Percentiles rank a stretch among this genome's conserved stretches.
Evolutionary conservation across 345 rosid genomes (phyloP).

Genomic region (Moricandia moricandioides): DNA sequence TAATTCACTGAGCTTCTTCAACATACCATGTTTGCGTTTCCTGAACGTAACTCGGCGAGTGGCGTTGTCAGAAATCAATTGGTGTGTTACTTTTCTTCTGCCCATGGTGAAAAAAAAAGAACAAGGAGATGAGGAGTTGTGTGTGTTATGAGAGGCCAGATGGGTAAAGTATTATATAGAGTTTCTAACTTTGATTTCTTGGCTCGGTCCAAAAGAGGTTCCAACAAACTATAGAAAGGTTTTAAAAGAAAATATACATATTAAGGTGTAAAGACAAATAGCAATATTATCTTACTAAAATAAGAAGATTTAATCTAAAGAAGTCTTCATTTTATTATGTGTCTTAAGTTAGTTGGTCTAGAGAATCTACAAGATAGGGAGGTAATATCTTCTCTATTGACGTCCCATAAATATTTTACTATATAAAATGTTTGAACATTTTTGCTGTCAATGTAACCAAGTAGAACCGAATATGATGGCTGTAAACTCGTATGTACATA

Average conservation of each 20-base stretch:
- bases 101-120: constrained; percentile 20
- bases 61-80: constrained; percentile 23
- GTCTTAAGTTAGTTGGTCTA: constrained; percentile 15
- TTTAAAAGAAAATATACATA: background rate
- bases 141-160: background rate
- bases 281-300: background rate
- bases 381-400: constrained; percentile 6
- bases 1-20: constrained; percentile 34
- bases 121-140: background rate
- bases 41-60: constrained; percentile 32
- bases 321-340: constrained; percentile 2
- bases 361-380: background rate
- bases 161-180: constrained; percentile 24
- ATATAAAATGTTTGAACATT: background rate
- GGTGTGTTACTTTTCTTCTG: constrained; percentile 36
- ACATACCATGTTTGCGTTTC: constrained; percentile 34
- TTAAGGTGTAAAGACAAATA: constrained; percentile 1
- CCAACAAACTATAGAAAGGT: constrained; percentile 17
- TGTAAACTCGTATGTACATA: background rate
- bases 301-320: constrained; percentile 8
- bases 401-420: background rate
- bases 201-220: constrained; percentile 18
- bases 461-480: background rate
- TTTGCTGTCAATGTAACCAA: background rate
- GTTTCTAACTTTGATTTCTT: constrained; percentile 16